Evolutionary conservation across 208 protist genomes (phyloP).

Genomic region (Tetramitus jugosus): DNA sequence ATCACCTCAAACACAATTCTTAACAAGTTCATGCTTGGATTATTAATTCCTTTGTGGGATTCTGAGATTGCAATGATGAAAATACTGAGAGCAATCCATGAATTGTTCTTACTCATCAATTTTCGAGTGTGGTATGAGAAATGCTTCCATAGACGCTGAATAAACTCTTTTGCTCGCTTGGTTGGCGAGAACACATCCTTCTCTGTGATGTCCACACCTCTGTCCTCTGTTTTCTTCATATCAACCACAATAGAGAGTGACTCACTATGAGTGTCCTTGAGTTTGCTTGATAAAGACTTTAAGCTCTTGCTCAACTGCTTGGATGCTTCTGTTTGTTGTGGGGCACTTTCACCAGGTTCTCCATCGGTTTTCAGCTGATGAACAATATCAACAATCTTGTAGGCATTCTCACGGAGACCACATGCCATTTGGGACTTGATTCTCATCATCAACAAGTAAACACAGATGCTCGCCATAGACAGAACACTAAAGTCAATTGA

Average conservation of each 20-base stretch:
- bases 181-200: too few species aligned
- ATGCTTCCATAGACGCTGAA: too few species aligned
- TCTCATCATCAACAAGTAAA: neutral
- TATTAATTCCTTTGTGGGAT: too few species aligned
- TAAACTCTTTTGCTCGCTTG: too few species aligned
- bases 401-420: neutral
- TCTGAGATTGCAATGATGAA: neutral
- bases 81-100: neutral
- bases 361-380: too few species aligned
- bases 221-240: too few species aligned
- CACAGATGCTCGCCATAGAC: neutral
- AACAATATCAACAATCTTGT: neutral
- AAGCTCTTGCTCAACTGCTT: neutral
- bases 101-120: neutral
- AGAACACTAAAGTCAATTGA: neutral
- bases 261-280: too few species aligned
- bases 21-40: neutral
- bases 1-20: neutral
- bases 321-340: neutral
- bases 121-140: too few species aligned
- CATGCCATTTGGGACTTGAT: conserved; percentile 17
- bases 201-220: too few species aligned
- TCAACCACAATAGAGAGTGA: too few species aligned
- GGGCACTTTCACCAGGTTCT: too few species aligned
- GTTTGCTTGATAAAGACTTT: too few species aligned